Evolutionary conservation across 768 basidiomycete species (phyloP).

Genomic region (Hortiboletus flavorubellus): DNA sequence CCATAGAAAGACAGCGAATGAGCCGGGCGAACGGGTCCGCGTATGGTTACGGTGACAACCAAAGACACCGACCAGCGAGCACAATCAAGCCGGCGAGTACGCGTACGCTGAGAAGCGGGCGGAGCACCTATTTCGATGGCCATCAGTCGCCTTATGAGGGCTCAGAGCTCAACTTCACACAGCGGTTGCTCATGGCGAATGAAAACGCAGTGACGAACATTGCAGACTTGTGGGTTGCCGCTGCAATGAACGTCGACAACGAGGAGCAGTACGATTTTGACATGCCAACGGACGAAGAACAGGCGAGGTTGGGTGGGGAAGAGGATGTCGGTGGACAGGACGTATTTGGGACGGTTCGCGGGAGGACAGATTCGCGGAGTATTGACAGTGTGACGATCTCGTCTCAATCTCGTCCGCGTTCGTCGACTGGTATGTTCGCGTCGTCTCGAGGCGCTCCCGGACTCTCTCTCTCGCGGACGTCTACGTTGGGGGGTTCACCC

Average conservation of each 20-base stretch:
- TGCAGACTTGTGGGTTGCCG: constrained; percentile 95
- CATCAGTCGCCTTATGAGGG: constrained; percentile 40
- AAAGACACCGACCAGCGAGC: constrained; percentile 52
- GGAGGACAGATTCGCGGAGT: constrained; percentile 16
- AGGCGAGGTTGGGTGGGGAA: constrained; percentile 41
- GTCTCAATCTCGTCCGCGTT: constrained; percentile 20
- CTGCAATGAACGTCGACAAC: constrained; percentile 92
- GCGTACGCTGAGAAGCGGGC: constrained; percentile 46
- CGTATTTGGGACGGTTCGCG: constrained; percentile 15
- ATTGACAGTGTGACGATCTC: constrained; percentile 17
- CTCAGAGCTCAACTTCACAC: constrained; percentile 78
- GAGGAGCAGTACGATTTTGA: constrained; percentile 66
- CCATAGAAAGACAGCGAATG: constrained; percentile 43
- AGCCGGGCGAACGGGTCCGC: constrained; percentile 72
- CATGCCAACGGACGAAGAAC: constrained; percentile 24
- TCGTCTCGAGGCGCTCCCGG: constrained; percentile 30
- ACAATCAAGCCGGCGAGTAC: constrained; percentile 45
- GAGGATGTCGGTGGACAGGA: constrained; percentile 37
- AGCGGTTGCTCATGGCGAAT: constrained; percentile 86
- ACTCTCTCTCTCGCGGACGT: constrained; percentile 30
- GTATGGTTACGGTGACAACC: constrained; percentile 67
- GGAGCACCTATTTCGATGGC: constrained; percentile 46
- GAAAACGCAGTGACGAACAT: constrained; percentile 94
- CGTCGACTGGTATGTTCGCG: constrained; percentile 26
- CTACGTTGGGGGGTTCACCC: constrained; percentile 35